Conservation (phyloP, 495 filamentous ascomycete species). For the Chaetomium tenue region DNA sequence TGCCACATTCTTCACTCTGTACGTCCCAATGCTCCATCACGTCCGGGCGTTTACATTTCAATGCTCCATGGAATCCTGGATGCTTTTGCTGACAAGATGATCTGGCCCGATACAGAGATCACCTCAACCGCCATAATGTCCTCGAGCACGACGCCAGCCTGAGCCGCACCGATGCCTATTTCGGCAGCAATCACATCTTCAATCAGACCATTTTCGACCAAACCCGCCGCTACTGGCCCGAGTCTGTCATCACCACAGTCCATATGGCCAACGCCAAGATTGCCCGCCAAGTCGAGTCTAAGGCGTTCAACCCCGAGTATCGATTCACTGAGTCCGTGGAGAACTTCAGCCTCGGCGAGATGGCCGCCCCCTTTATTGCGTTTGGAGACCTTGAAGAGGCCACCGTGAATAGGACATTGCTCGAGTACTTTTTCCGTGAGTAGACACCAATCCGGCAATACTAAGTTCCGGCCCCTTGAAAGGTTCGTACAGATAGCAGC, state of each 20-base stretch:
- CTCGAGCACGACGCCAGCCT: slow-evolving; percentile 11
- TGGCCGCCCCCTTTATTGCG: slow-evolving; percentile 3
- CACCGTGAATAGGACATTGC: slow-evolving; percentile 5
- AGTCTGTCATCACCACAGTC: neutral
- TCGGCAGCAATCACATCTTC: slow-evolving; percentile 8
- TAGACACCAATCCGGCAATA: neutral
- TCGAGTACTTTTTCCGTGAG: slow-evolving; percentile 7
- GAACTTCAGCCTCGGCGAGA: slow-evolving; percentile 8
- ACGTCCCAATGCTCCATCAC: neutral
- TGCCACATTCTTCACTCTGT: slow-evolving; percentile 6
- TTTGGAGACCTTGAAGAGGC: slow-evolving; percentile 1
- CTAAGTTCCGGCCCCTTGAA: too few relatives aligned
- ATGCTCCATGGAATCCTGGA: too few relatives aligned
- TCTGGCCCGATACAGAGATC: neutral
- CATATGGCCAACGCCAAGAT: slow-evolving; percentile 12
- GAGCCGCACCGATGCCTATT: slow-evolving; percentile 1
- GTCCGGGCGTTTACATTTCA: too few relatives aligned
- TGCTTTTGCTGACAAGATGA: neutral
- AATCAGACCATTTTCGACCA: slow-evolving; percentile 13
- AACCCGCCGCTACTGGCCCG: slow-evolving; percentile 10
- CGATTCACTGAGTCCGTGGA: neutral
- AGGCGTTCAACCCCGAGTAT: slow-evolving; percentile 7
- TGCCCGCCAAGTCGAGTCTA: slow-evolving; percentile 5
- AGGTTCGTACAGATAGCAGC: too few relatives aligned
- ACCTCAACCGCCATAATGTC: slow-evolving; percentile 10